phyloP scores from a whole-genome alignment of 148 eudicot genomes.

The Rheum nobile region DNA sequence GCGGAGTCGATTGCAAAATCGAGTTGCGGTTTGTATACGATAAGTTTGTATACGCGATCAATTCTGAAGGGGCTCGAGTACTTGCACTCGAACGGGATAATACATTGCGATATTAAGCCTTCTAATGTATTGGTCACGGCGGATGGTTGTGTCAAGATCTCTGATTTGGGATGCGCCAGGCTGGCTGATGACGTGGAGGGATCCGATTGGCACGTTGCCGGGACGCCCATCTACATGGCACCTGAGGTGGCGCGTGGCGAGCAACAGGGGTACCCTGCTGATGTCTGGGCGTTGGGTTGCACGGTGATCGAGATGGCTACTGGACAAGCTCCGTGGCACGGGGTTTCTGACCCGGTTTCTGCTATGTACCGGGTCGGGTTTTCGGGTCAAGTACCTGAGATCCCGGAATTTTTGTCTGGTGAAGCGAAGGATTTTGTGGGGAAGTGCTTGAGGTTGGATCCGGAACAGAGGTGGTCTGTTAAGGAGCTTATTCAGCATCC shows the following conservation, averaged over 20 bases:
- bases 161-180: conserved; percentile 66
- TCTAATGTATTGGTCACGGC: conserved; percentile 23
- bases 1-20: neutral
- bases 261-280: conserved; percentile 38
- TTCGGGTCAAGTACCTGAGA: conserved; percentile 34
- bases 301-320: conserved; percentile 55
- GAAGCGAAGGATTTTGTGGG: conserved; percentile 48
- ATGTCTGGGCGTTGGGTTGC: conserved; percentile 69
- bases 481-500: conserved; percentile 54
- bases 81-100: conserved; percentile 17
- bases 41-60: neutral
- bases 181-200: conserved; percentile 14
- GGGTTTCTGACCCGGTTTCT: conserved; percentile 20
- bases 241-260: conserved; percentile 66
- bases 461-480: conserved; percentile 50
- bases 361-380: conserved; percentile 39
- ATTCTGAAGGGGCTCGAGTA: conserved; percentile 19
- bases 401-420: conserved; percentile 31
- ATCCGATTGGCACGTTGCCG: conserved; percentile 18
- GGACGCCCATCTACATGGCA: conserved; percentile 69
- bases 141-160: conserved; percentile 31
- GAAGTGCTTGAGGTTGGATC: conserved; percentile 42
- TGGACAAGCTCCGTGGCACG: conserved; percentile 41
- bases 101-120: conserved; percentile 28
- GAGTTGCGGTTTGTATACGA: neutral